Percentiles rank a stretch among this genome's conserved stretches.
These are phyloP conservation scores for Ogataea saltuana DNA, from an alignment of 805 yeast genomes.

Conservation along the genomic window DNA sequence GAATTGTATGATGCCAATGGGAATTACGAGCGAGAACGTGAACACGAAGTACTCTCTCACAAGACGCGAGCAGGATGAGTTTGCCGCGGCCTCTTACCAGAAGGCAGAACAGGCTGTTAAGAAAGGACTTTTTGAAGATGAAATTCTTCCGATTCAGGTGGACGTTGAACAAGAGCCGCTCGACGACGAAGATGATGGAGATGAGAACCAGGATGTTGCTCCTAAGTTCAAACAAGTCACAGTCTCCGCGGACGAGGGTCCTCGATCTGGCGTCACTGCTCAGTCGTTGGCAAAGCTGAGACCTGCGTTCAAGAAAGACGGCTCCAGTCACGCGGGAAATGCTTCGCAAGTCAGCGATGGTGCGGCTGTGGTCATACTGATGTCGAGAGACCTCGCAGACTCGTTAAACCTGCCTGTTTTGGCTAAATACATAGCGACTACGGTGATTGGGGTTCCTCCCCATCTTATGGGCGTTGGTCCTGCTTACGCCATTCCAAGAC, in stretches of 20 bases:
- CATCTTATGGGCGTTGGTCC: constrained; percentile 99
- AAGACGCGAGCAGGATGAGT: constrained; percentile 78
- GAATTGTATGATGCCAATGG: constrained; percentile 93
- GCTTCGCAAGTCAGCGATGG: constrained; percentile 97
- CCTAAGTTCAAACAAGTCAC: constrained; percentile 31
- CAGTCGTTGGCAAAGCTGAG: constrained; percentile 69
- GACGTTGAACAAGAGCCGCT: constrained; percentile 54
- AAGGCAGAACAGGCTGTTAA: constrained; percentile 79
- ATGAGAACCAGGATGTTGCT: constrained; percentile 36
- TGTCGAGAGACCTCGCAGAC: constrained; percentile 84
- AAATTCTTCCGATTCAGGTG: constrained; percentile 79
- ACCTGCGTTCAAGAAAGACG: constrained; percentile 86
- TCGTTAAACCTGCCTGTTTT: constrained; percentile 66
- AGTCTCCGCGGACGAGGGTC: constrained; percentile 63
- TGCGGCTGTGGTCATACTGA: constrained; percentile 84
- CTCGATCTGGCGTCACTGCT: constrained; percentile 82
- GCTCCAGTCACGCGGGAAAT: constrained; percentile 93
- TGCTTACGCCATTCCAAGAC: constrained; percentile 88
- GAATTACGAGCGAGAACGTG: constrained; percentile 91
- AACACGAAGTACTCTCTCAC: constrained; percentile 64
- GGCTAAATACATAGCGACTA: constrained; percentile 79
- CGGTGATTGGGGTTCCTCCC: constrained; percentile 92
- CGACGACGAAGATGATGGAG: constrained; percentile 59
- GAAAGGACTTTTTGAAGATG: constrained; percentile 78
- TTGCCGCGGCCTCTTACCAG: constrained; percentile 83